phyloP scores from a whole-genome alignment of 805 yeast genomes.

The Yueomyces sinensis region DNA sequence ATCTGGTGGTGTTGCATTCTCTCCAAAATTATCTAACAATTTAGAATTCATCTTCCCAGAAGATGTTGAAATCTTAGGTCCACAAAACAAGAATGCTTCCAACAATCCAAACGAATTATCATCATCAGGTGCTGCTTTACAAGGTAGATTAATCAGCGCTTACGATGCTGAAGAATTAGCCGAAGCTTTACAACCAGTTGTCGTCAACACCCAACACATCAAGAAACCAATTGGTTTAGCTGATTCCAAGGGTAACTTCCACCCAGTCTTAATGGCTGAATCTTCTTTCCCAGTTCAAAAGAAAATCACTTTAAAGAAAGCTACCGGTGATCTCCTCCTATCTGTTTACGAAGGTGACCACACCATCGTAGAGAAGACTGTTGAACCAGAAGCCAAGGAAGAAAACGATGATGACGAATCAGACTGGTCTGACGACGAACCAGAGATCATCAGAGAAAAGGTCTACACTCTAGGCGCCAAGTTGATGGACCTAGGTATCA shows the following conservation, averaged over 20 bases:
- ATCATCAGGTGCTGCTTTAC: slow-evolving; percentile 93
- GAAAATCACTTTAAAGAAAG: slow-evolving; percentile 48
- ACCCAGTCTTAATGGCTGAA: slow-evolving; percentile 63
- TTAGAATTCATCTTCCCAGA: slow-evolving; percentile 71
- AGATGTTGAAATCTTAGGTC: slow-evolving; percentile 51
- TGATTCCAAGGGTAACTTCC: slow-evolving; percentile 57
- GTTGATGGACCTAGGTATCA: slow-evolving; percentile 66
- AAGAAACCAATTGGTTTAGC: slow-evolving; percentile 75
- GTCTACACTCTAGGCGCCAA: slow-evolving; percentile 59
- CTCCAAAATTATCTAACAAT: slow-evolving; percentile 79
- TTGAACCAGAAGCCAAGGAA: slow-evolving; percentile 46
- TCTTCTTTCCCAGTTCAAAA: slow-evolving; percentile 87
- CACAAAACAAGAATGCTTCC: slow-evolving; percentile 65
- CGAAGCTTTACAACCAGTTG: slow-evolving; percentile 68
- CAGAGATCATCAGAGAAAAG: slow-evolving; percentile 70
- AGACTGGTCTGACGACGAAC: slow-evolving; percentile 61
- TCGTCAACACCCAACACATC: slow-evolving; percentile 80
- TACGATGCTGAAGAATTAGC: slow-evolving; percentile 73
- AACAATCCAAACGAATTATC: slow-evolving; percentile 79
- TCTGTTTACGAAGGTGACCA: slow-evolving; percentile 79
- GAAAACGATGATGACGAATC: slow-evolving; percentile 36
- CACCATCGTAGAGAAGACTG: slow-evolving; percentile 65
- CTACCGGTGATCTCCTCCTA: slow-evolving; percentile 47
- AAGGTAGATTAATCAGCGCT: slow-evolving; percentile 73
- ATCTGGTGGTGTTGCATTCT: slow-evolving; percentile 86